Evolutionary conservation across 1,284 basidiomycete species (phyloP), one percentile per base, ranked within the genome.

Genomic region (Ustilago loliicola): DNA sequence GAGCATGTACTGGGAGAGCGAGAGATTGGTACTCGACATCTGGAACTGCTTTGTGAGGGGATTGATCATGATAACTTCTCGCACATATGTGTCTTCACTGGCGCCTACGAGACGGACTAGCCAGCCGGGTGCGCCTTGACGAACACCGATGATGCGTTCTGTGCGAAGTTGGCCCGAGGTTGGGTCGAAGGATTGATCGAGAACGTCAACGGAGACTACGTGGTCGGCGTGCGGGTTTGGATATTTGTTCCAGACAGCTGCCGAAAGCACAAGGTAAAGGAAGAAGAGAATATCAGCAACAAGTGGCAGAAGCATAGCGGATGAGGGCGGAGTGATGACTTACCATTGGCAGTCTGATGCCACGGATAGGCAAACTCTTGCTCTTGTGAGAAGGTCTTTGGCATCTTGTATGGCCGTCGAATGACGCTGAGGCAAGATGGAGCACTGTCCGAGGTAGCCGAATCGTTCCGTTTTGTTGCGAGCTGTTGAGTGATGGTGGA

Each of bases 181-280:
- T 23, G 93, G 90, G 87, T 97, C 92, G 34, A 97, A 89, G 10
- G 91, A 90, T 71, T 94, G 91, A 87, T 93, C 92, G 61, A 97
- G 79, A 23, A 95, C 94, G 87, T 98, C 95, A 81, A 98, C 91
- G 72, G 93, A 93, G 79, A 94, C 89, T 77, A 98, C 96, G 87
- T 98, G 95, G 9, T 93, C 91, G 83, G 95, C 94, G 83, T 93
- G 92, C 53, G 94, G 93, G 86, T 97, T 97, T 54, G 95, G 95
- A 87, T 98, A 98, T 89, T 98, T 98, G 81, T 93, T 92, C 88
- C 94, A 93, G 56, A 91, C 90, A 93, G 19, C 42, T 6, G 38
- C 19, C 11, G 6, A 40, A 34, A 34, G 32, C 38, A 40, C 15
- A 38, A 38, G 38, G 38, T n/a, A n/a, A 34, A 8, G 36, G 30